phyloP scores from a whole-genome alignment of 108 stramenopile species.

The Aurantiochytrium sp. region DNA sequence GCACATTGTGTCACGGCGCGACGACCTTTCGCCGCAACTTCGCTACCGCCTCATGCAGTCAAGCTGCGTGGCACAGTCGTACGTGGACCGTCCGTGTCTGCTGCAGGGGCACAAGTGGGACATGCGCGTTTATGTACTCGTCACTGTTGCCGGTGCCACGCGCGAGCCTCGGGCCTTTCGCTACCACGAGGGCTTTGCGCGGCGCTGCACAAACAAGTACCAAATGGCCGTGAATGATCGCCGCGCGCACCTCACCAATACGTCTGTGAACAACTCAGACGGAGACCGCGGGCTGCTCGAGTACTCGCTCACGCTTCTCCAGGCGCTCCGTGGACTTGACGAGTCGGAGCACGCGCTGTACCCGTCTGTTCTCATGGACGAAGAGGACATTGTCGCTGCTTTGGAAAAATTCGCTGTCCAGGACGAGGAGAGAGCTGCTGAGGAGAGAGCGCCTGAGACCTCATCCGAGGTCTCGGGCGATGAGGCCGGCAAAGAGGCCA shows the following conservation, averaged over 20 bases:
- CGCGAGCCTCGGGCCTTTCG: not conserved
- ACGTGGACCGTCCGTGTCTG: not conserved
- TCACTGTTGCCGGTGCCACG: not conserved
- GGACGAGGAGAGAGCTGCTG: not conserved
- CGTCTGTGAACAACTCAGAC: not conserved
- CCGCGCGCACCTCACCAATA: not conserved
- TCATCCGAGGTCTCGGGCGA: too few species aligned
- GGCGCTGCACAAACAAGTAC: not conserved
- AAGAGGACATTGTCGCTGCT: not conserved
- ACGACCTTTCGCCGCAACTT: not conserved
- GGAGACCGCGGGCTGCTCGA: not conserved
- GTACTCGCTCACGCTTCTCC: not conserved
- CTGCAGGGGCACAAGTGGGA: not conserved
- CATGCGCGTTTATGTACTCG: not conserved
- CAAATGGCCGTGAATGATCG: not conserved
- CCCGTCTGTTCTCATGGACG: not conserved
- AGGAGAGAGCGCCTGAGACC: not conserved
- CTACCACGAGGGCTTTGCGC: constrained; percentile 10
- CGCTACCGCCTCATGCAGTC: not conserved
- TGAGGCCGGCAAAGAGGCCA: not conserved
- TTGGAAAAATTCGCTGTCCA: not conserved
- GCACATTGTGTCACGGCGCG: not conserved
- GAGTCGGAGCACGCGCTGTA: not conserved
- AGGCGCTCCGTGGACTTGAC: not conserved
- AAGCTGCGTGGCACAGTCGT: not conserved